These are phyloP conservation scores for Eimeria necatrix DNA, from an alignment of 169 alveolate species.

Conservation along the genomic window DNA sequence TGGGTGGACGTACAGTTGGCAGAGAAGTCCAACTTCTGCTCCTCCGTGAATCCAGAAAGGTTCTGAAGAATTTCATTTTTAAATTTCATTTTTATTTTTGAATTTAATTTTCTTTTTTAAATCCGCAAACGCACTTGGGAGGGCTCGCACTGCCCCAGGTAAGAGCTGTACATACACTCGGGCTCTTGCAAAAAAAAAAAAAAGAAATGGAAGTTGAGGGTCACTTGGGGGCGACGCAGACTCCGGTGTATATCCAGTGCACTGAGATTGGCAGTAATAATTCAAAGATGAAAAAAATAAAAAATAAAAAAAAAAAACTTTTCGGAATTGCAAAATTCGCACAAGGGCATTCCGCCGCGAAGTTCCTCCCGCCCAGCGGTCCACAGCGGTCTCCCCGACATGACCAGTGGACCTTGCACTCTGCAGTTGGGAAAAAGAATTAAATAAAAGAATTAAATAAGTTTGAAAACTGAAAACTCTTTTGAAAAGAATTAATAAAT, in stretches of 20 bases:
- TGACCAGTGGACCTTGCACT: conserved; percentile 67
- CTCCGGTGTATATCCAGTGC: conserved; percentile 58
- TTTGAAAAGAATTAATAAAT: not conserved
- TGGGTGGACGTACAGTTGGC: conserved; percentile 24
- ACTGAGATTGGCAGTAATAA: not conserved
- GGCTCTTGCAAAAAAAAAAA: too few species aligned
- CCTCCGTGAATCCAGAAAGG: conserved; percentile 54
- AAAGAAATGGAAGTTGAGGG: not conserved
- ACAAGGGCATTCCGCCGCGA: conserved; percentile 61
- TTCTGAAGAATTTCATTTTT: not conserved
- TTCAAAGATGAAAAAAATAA: not conserved
- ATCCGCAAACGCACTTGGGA: not conserved
- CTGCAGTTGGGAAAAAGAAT: not conserved
- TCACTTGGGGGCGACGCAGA: conserved; percentile 74
- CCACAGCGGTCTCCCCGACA: conserved; percentile 59
- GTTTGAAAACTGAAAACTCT: not conserved
- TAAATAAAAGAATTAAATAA: too few species aligned
- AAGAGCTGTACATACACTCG: not conserved
- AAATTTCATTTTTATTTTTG: not conserved
- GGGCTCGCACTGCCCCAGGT: conserved; percentile 70
- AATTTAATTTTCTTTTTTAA: too few species aligned
- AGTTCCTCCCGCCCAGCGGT: conserved; percentile 58
- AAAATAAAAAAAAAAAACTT: not conserved
- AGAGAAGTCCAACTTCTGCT: conserved; percentile 46
- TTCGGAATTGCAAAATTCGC: not conserved